Evolutionary conservation across 495 filamentous ascomycete genomes (phyloP).

Genomic region (Filosporella fistucella): DNA sequence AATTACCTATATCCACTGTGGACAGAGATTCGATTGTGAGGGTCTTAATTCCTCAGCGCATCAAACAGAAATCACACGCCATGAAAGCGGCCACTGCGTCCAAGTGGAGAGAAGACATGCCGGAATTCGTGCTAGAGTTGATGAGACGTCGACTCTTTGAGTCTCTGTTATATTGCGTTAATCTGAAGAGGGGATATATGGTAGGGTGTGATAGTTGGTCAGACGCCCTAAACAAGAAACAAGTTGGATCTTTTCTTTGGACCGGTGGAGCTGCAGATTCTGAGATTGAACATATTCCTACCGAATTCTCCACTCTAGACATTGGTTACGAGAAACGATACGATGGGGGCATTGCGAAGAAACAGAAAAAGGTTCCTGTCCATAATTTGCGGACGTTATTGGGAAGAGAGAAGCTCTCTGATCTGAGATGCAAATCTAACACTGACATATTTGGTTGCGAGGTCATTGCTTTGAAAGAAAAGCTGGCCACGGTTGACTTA

Average conservation of each 20-base stretch:
- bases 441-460: conserved; percentile 35
- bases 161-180: conserved; percentile 23
- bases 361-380: conserved; percentile 12
- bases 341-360: too few species aligned
- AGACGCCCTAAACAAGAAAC: conserved; percentile 25
- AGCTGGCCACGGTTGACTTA: conserved; percentile 42
- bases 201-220: conserved; percentile 25
- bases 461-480: conserved; percentile 33
- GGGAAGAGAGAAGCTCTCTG: conserved; percentile 13
- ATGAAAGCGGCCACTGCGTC: neutral
- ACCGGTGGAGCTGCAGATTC: conserved; percentile 7
- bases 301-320: conserved; percentile 20
- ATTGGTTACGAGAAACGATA: neutral
- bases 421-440: conserved; percentile 14
- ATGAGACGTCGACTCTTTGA: conserved; percentile 46
- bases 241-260: conserved; percentile 15
- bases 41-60: conserved; percentile 1
- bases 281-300: neutral
- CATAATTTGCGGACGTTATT: conserved; percentile 20
- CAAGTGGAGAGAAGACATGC: conserved; percentile 66
- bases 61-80: neutral
- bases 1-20: too few species aligned
- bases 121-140: conserved; percentile 46
- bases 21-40: too few species aligned
- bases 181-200: conserved; percentile 15